Evolutionary conservation across 73 alveolate genomes (phyloP).

Genomic region (Paramecium octaurelia): DNA sequence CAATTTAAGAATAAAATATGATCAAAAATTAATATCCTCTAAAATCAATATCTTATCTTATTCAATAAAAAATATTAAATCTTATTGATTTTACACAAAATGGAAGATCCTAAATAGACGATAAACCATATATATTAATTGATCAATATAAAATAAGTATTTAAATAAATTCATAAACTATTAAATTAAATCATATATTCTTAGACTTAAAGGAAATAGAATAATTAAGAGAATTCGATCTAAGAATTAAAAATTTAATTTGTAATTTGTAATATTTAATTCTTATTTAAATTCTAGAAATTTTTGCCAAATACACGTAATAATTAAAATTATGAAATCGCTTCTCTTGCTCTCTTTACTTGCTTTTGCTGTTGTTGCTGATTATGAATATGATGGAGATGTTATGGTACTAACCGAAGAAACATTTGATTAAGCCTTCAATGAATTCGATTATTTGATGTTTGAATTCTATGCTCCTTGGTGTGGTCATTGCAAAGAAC

Average conservation of each 20-base stretch:
- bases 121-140: neutral
- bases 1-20: too few species aligned
- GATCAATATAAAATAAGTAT: neutral
- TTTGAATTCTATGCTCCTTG: slow-evolving; percentile 91
- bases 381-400: slow-evolving; percentile 73
- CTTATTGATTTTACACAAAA: too few species aligned
- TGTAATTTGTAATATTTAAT: neutral
- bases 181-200: too few species aligned
- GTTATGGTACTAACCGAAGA: slow-evolving; percentile 78
- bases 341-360: slow-evolving; percentile 16
- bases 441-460: slow-evolving; percentile 67
- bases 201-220: neutral
- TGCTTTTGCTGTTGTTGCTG: slow-evolving; percentile 20
- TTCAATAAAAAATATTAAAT: too few species aligned
- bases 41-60: too few species aligned
- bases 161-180: neutral
- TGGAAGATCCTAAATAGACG: too few species aligned
- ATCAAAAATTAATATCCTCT: neutral
- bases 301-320: neutral
- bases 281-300: neutral
- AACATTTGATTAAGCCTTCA: slow-evolving; percentile 70
- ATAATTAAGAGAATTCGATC: neutral
- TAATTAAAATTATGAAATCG: slow-evolving; percentile 22
- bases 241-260: neutral
- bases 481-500: slow-evolving; percentile 88